Percentiles rank a stretch among this genome's conserved stretches.
phyloP scores from a whole-genome alignment of 1,284 basidiomycete genomes.

The Thelephora terrestris region DNA sequence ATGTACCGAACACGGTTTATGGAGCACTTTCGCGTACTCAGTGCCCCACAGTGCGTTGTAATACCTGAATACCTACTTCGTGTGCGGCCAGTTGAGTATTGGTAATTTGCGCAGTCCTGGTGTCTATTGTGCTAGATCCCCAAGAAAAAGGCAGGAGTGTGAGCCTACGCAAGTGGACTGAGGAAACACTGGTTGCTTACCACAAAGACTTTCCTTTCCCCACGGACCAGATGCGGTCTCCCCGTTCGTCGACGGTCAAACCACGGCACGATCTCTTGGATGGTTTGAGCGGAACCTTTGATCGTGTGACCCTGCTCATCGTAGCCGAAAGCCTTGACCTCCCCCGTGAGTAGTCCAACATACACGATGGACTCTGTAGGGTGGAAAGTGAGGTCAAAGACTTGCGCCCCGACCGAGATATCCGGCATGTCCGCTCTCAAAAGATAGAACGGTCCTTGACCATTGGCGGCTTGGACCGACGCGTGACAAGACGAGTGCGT shows the following conservation, averaged over 20 bases:
- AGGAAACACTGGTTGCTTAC: conserved; percentile 41
- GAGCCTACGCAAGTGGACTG: background rate
- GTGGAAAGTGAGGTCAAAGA: conserved; percentile 87
- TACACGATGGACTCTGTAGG: conserved; percentile 64
- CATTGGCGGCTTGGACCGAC: too few relatives aligned
- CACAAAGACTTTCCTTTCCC: conserved; percentile 79
- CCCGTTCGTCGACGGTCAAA: conserved; percentile 55
- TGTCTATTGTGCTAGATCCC: conserved; percentile 53
- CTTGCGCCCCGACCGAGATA: conserved; percentile 64
- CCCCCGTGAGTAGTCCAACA: conserved; percentile 72
- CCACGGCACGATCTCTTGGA: conserved; percentile 73
- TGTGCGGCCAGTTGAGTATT: conserved; percentile 63
- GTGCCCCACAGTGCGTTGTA: conserved; percentile 7
- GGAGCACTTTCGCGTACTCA: conserved; percentile 52
- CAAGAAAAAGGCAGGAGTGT: background rate
- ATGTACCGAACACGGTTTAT: conserved; percentile 73
- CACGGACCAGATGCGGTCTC: conserved; percentile 60
- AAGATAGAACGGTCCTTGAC: too few relatives aligned
- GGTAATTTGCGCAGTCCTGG: conserved; percentile 49
- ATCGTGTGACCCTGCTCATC: conserved; percentile 52
- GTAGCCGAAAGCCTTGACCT: conserved; percentile 73
- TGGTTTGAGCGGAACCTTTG: conserved; percentile 45
- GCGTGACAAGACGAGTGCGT: too few relatives aligned
- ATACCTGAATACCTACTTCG: conserved; percentile 49
- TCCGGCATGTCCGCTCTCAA: conserved; percentile 46